Evolutionary conservation across 805 yeast species (phyloP), one percentile per base, ranked within the genome.

Genomic region (Lachancea cidri): DNA sequence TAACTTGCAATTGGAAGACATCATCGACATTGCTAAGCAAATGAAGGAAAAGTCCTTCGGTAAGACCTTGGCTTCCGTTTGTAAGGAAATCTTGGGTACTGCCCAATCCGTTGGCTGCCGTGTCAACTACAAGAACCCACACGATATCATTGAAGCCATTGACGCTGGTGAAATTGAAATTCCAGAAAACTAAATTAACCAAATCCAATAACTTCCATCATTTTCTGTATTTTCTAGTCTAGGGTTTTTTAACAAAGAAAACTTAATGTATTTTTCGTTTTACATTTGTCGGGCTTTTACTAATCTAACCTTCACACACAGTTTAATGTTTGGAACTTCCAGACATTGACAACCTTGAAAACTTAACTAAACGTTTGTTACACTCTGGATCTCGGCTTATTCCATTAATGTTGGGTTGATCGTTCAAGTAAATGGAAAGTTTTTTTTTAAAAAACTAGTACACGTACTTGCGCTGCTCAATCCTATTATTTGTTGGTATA

Each of bases 81-180:
- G 96, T 66, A 93, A 93, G 83, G 98, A 93, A 81, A 86, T 93
- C 69, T 84, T 93, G 71, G 98, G 98, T 74, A 93, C 98, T 73
- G 97, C 98, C 65, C 98, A 91, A 79, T 89, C 97, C 56, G 94
- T 93, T 68, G 98, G 98, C 67, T 89, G 96, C 79, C 89, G 97
- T 77, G 97, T 93, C 70, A 91, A 88, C 75, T 94, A 89, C 77
- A 91, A 93, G 83, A 91, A 91, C 83, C 96, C 98, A 62, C 98
- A 93, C 72, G 97, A 86, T 74, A 83, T 91, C 77, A 91, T 93
- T 67, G 98, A 89, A 63, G 96, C 91, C 72, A 93, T 93, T 73
- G 81, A 91, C 79, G 91, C 83, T 73, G 98, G 98, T 76, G 96
- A 88, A 76, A 83, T 93, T 69, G 98, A 91, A 59, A 71, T 68